Evolutionary conservation across 1,284 basidiomycete species (phyloP).

Genomic region (Inonotus hispidus): DNA sequence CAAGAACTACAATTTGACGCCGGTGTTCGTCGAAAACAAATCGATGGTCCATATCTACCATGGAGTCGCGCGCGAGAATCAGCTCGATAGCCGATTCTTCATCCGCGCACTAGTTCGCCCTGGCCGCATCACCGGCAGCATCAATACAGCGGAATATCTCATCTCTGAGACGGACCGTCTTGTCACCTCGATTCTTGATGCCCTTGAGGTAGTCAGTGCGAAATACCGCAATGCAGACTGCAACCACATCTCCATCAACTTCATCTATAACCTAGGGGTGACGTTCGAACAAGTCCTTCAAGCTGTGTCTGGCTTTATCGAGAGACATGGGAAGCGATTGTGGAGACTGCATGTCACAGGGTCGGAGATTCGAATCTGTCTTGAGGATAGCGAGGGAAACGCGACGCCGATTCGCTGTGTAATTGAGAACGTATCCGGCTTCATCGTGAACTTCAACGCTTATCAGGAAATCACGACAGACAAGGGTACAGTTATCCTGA

Average conservation of each 20-base stretch:
- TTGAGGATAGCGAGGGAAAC: slow-evolving; percentile 92
- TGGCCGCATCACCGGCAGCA: slow-evolving; percentile 84
- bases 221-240: slow-evolving; percentile 87
- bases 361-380: slow-evolving; percentile 93
- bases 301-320: slow-evolving; percentile 96
- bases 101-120: slow-evolving; percentile 95
- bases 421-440: slow-evolving; percentile 98
- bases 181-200: slow-evolving; percentile 91
- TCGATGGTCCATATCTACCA: slow-evolving; percentile 94
- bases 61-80: slow-evolving; percentile 92
- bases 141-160: slow-evolving; percentile 95
- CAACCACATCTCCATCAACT: slow-evolving; percentile 98
- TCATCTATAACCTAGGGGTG: slow-evolving; percentile 94
- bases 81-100: slow-evolving; percentile 97
- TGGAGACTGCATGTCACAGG: slow-evolving; percentile 98
- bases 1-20: slow-evolving; percentile 95
- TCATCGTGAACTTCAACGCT: slow-evolving; percentile 98
- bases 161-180: slow-evolving; percentile 97
- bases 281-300: slow-evolving; percentile 95
- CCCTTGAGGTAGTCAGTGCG: slow-evolving; percentile 87
- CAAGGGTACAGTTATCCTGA: slow-evolving; percentile 89
- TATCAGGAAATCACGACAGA: slow-evolving; percentile 98
- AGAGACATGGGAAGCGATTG: slow-evolving; percentile 94
- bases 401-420: slow-evolving; percentile 94
- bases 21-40: slow-evolving; percentile 89